Percentiles rank a stretch among this genome's conserved stretches.
Conservation (phyloP, 192 early-diverging fungal genomes). For the Diversispora epigaea region DNA sequence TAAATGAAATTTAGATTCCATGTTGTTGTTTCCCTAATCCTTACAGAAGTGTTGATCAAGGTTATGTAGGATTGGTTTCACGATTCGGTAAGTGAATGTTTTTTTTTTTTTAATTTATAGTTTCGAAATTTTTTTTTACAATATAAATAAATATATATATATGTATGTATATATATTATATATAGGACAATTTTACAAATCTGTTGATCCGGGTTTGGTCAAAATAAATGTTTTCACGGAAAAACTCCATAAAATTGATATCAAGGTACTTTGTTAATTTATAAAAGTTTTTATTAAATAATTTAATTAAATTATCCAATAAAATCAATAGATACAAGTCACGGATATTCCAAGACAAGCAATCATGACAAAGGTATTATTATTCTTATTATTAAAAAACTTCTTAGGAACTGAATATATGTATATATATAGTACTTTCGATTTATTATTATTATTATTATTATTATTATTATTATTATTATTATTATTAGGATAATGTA, state of each 20-base stretch:
- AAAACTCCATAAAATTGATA: conserved; percentile 44
- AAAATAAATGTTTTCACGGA: conserved; percentile 58
- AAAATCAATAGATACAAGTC: conserved; percentile 40
- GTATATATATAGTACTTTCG: no score
- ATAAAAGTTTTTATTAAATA: not conserved
- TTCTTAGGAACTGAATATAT: no score
- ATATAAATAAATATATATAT: no score
- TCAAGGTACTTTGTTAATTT: conserved; percentile 35
- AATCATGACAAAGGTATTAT: conserved; percentile 73
- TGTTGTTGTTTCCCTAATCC: conserved; percentile 61
- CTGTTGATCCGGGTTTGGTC: conserved; percentile 56
- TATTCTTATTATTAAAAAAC: not conserved
- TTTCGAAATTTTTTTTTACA: no score
- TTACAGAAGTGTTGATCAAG: conserved; percentile 68
- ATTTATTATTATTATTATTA: not conserved
- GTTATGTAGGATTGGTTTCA: conserved; percentile 66
- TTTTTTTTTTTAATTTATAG: conserved; percentile 25
- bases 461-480: not conserved
- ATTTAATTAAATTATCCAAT: not conserved
- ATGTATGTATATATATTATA: not conserved
- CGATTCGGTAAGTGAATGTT: conserved; percentile 64
- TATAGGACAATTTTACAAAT: conserved; percentile 37
- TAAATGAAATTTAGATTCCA: conserved; percentile 39
- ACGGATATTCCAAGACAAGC: conserved; percentile 63
- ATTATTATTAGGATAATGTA: conserved; percentile 70